A percentile compares a stretch with the other conserved stretches of the same genome.
Conservation (phyloP, 306 rosid genomes). For the Vachellia collinsii region DNA sequence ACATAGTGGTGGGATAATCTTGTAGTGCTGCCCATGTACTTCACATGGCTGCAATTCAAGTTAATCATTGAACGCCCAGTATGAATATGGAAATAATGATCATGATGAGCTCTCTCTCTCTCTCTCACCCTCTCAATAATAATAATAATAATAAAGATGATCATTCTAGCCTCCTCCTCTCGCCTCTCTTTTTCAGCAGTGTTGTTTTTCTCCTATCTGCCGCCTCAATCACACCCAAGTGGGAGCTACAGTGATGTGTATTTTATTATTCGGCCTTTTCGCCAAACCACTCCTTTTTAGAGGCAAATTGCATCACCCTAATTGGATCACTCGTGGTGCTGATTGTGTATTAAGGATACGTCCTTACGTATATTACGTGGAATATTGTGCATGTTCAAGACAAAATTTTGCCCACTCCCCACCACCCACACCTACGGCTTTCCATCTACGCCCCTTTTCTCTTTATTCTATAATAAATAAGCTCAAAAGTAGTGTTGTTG, state of each 20-base stretch:
- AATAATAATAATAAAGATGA: neutral
- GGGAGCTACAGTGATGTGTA: conserved; percentile 43
- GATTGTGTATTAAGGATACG: conserved; percentile 37
- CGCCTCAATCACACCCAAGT: conserved; percentile 25
- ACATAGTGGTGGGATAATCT: conserved; percentile 42
- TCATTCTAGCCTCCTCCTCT: conserved; percentile 16
- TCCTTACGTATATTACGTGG: conserved; percentile 46
- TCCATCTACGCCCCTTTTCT: neutral
- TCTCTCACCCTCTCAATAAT: neutral
- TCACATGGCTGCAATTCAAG: conserved; percentile 65
- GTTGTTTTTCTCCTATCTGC: conserved; percentile 7
- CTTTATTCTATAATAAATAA: conserved; percentile 26
- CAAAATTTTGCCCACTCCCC: conserved; percentile 64
- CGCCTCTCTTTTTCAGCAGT: conserved; percentile 38
- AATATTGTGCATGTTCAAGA: conserved; percentile 45
- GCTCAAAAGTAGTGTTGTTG: conserved; percentile 38
- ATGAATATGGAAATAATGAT: conserved; percentile 52
- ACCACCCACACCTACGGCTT: neutral
- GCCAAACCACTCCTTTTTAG: conserved; percentile 48
- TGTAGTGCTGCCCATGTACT: conserved; percentile 41
- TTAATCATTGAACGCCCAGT: conserved; percentile 63
- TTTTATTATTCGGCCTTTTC: conserved; percentile 32
- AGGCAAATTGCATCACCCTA: conserved; percentile 40
- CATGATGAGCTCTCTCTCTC: neutral
- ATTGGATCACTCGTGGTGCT: conserved; percentile 34